Evolutionary conservation across 768 basidiomycete genomes (phyloP).

Genomic region (Boletellus ananas): DNA sequence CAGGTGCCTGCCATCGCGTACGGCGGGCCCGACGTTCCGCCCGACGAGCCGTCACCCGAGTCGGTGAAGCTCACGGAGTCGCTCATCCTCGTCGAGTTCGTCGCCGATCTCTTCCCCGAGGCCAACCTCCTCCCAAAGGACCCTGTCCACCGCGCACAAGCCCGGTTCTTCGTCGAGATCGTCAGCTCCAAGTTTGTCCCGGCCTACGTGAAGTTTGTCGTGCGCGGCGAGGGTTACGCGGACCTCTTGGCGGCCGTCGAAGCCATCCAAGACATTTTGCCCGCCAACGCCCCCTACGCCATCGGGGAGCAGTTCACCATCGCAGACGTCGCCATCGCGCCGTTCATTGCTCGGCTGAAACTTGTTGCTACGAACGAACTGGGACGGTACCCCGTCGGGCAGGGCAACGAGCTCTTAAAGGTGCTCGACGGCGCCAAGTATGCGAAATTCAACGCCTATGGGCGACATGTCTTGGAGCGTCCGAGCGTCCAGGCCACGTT

Average conservation of each 20-base stretch:
- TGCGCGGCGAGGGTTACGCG: constrained; percentile 39
- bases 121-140: constrained; percentile 49
- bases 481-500: constrained; percentile 56
- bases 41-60: constrained; percentile 55
- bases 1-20: constrained; percentile 43
- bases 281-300: constrained; percentile 37
- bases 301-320: constrained; percentile 35
- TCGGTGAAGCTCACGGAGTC: constrained; percentile 63
- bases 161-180: constrained; percentile 60
- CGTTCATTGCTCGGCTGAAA: constrained; percentile 54
- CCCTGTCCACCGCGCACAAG: constrained; percentile 53
- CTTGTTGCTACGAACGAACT: constrained; percentile 45
- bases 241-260: constrained; percentile 43
- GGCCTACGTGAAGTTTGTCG: constrained; percentile 35
- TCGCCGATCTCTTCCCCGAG: constrained; percentile 55
- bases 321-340: constrained; percentile 58
- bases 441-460: constrained; percentile 48
- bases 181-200: constrained; percentile 45
- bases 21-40: constrained; percentile 54
- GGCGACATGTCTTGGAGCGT: constrained; percentile 43
- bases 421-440: constrained; percentile 41
- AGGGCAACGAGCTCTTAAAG: constrained; percentile 43
- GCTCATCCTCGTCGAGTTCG: constrained; percentile 60
- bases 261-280: constrained; percentile 48
- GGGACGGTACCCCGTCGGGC: constrained; percentile 46